Evolutionary conservation across 306 rosid genomes (phyloP), one percentile per base, ranked within the genome.

Genomic region (Lagenaria siceraria): DNA sequence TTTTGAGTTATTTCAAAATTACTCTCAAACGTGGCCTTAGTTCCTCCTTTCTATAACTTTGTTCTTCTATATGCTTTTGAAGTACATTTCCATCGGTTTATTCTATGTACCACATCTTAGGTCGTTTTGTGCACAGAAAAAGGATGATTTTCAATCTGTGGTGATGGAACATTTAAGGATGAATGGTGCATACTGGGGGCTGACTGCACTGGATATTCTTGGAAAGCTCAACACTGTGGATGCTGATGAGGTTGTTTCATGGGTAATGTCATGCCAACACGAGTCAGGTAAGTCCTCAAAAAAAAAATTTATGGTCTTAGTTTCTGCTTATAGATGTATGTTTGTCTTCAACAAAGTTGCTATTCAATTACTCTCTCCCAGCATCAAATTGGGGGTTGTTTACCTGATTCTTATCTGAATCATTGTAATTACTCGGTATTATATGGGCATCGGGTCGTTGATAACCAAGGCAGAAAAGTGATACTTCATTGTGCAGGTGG

Each of bases 141-240:
- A 94, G 85, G 95, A 90, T 74, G 89, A 87, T 59, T 89, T 92
- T 68, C 89, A 87, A 77, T 90, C 97, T 10, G 96, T 92, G 60
- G 86, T 85, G 76, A 87, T 90, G 95, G 96, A 94, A 81, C 98
- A 92, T 85, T 85, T 94, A 35, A 89, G 97, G 83, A 84, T 95
- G 93, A 95, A 81, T 77, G 98, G 98, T 42, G 96, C 91, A 13
- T 95, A 92, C 52, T 90, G 98, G 97, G 97, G 97, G 35, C n/a
- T 95, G 86, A 86, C 91, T 53, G 72, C 97, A 52, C 86, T 95
- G 56, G 97, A 95, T 83, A 80, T 95, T 58, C 72, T 92, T 18
- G 96, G 92, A 76, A 92, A 90, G 85, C 93, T 95, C 38, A 74
- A 88, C 40, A 21, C 79, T 27, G 90, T 92, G 14, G 88, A 95